Base-by-base conservation (phyloP, 2,329 filamentous ascomycete genomes). In the Aspergillus pseudonomiae region DNA sequence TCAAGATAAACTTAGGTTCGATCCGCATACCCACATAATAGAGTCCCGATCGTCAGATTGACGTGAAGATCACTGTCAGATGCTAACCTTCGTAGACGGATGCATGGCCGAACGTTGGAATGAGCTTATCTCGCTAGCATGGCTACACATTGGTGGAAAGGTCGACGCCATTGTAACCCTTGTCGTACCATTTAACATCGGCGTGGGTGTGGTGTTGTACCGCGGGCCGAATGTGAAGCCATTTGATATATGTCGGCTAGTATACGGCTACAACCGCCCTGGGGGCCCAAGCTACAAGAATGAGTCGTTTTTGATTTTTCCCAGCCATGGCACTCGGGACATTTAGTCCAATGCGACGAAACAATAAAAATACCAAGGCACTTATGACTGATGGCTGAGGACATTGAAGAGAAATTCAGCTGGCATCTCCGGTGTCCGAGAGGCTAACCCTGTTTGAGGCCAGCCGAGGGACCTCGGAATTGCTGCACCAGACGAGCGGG, bases 1-100 rank as follows among this genome's bases (percentile, higher is more conserved):
- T 54, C 12, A 7, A 36, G 30, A 54, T 54, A 36, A 36, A 36
- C 30, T 36, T 24, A 36, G 1, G 19, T 21, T 36, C 10, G 52
- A 54, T 54, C 52, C 24, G n/a, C 52, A 54, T 54, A n/a, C 32
- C 52, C 52, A 54, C 52, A n/a, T 21, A 54, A 54, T 54, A 36
- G 32, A 54, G 28, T 24, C 52, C 24, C 10, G 52, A 54, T 54
- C 52, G 52, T 54, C 52, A 32, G 28, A 36, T 54, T 54, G 11
- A 54, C 21, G 12, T 36, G 19, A 24, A 54, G 28, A 50, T 50
- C 46, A 28, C 11, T 28, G 6, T 24, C 21, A 11, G 4, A 24
- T 6, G 21, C 7, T 26, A 48, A 26, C 21, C 21, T 48, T 48
- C 14, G 21, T 46, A 46, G 11, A 28, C 39, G 39, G 16, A 41